Percentiles rank a stretch among this genome's conserved stretches.
Conservation (phyloP, 148 eudicot species). For the Heliamphora exappendiculata region DNA sequence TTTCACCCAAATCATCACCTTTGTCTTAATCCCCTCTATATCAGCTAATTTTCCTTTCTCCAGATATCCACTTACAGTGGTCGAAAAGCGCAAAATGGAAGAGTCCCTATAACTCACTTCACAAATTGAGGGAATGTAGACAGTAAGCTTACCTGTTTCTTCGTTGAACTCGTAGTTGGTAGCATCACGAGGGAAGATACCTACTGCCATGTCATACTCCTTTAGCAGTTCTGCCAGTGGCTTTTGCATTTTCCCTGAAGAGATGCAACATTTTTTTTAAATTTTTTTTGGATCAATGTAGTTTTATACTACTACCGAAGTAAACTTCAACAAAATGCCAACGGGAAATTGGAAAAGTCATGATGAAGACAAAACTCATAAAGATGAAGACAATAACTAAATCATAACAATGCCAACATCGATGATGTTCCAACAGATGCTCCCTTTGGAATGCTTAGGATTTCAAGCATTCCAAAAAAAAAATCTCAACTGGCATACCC, state of each 20-base stretch:
- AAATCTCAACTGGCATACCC: background rate
- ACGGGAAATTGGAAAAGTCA: background rate
- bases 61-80: slow-evolving; percentile 74
- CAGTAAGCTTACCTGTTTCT: slow-evolving; percentile 62
- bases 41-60: slow-evolving; percentile 85
- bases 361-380: background rate
- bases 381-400: background rate
- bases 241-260: slow-evolving; percentile 86
- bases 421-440: background rate
- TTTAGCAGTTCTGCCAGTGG: slow-evolving; percentile 82
- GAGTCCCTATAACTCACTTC: slow-evolving; percentile 94
- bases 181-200: slow-evolving; percentile 91
- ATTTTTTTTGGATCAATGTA: background rate
- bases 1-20: slow-evolving; percentile 82
- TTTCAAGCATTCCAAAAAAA: background rate
- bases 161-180: slow-evolving; percentile 95
- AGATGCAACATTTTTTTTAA: background rate
- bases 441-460: background rate
- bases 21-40: slow-evolving; percentile 86
- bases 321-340: background rate
- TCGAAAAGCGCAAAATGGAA: slow-evolving; percentile 70
- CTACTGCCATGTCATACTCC: slow-evolving; percentile 71
- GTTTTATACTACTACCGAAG: background rate
- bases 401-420: background rate
- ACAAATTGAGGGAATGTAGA: slow-evolving; percentile 65